Base-by-base conservation (phyloP, 768 basidiomycete genomes). In the Lactarius hengduanensis region DNA sequence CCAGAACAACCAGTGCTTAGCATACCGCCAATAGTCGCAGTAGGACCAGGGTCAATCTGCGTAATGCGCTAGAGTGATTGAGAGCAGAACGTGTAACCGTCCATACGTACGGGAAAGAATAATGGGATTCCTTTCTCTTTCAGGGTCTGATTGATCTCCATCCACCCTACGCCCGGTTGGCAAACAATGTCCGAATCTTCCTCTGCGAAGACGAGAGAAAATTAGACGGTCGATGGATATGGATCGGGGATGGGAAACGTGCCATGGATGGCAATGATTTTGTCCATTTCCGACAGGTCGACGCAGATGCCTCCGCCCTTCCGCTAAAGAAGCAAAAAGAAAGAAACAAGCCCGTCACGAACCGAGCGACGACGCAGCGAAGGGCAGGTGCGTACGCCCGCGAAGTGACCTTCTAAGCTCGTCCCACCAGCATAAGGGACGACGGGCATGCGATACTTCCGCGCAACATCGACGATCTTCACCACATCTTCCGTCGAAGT, bases 1-100 rank as follows among this genome's bases (percentile, higher is more conserved):
- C 93, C 92, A 5, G 88, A 90, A 71, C 92, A 94, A 0, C 93
- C 91, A 0, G 92, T 95, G 63, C 89, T 89, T 34, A 91, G 79
- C 90, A 94, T 94, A 0, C 92, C 92, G 10, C 92, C 92, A 41
- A 94, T 86, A 0, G 90, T 94, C 0, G 92, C 92, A 30, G 86
- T 84, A 0, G 90, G 91, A 11, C 82, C 91, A 0, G 90, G 90
- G 69, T 91, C 90, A 41, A 91, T 81, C 90, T 91, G 68, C 3
- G 26, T 22, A 3, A 67, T 26, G 40, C 45, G 53, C 4, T 56
- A n/a, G 45, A 3, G 40, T 38, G 15, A 6, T 15, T 8, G n/a
- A 34, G 54, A 58, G 16, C 28, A 38, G 11, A 5, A 26, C 32
- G 11, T 54, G 32, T 47, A 5, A 32, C 30, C 4, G 30, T 58